phyloP scores from a whole-genome alignment of 768 basidiomycete genomes.

The Lepiota subincarnata region DNA sequence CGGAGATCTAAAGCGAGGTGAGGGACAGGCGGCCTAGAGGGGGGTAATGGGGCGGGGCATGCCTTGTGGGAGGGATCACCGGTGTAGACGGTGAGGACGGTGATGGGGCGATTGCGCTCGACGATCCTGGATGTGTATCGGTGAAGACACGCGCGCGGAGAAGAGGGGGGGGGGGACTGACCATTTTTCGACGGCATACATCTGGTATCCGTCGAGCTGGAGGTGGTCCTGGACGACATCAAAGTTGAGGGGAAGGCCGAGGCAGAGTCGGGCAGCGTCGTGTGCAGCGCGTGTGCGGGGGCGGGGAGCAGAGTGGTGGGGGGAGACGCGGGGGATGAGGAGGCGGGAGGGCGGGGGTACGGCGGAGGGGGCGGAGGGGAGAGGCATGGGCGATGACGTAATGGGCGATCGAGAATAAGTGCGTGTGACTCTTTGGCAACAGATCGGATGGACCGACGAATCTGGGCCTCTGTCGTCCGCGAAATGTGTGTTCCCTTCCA shows the following conservation, averaged over 20 bases:
- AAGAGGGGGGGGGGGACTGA: constrained; percentile 21
- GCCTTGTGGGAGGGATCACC: constrained; percentile 69
- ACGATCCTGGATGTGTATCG: constrained; percentile 50
- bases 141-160: not conserved
- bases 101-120: constrained; percentile 55
- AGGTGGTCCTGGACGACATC: constrained; percentile 45
- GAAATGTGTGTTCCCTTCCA: not conserved
- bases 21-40: not conserved
- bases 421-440: constrained; percentile 13
- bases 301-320: constrained; percentile 12
- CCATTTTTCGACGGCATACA: constrained; percentile 89
- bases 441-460: constrained; percentile 1
- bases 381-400: constrained; percentile 2
- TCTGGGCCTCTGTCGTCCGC: not conserved
- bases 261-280: constrained; percentile 30
- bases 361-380: constrained; percentile 4
- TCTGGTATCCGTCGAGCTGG: constrained; percentile 62
- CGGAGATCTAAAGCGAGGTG: constrained; percentile 43
- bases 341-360: constrained; percentile 18
- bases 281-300: constrained; percentile 18
- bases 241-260: constrained; percentile 41
- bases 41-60: constrained; percentile 8
- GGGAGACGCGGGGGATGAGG: constrained; percentile 20
- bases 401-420: not conserved
- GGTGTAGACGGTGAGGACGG: constrained; percentile 71